phyloP scores from a whole-genome alignment of 257 asterid species.

The Buddleja alternifolia region DNA sequence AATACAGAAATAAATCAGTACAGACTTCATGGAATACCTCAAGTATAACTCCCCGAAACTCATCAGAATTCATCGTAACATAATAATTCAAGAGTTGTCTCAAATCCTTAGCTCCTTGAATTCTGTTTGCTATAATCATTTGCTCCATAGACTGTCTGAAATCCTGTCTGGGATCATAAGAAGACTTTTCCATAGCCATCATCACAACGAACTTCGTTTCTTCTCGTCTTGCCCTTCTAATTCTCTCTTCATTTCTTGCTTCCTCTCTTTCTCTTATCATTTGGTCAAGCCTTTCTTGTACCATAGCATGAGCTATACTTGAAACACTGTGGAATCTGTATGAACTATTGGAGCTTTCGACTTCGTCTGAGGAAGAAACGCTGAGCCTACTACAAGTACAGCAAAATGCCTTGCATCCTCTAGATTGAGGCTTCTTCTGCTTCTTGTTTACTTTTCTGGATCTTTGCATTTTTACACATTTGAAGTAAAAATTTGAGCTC shows the following conservation, averaged over 20 bases:
- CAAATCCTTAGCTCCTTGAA: conserved; percentile 56
- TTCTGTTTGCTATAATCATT: conserved; percentile 57
- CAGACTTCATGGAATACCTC: conserved; percentile 81
- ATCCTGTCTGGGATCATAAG: conserved; percentile 72
- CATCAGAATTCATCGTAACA: conserved; percentile 69
- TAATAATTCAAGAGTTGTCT: conserved; percentile 64
- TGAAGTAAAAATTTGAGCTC: conserved; percentile 37
- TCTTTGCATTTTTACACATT: conserved; percentile 48
- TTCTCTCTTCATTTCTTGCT: conserved; percentile 27
- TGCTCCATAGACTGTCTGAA: conserved; percentile 72
- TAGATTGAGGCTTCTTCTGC: conserved; percentile 47
- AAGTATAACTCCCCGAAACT: conserved; percentile 57
- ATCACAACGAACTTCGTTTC: conserved; percentile 57
- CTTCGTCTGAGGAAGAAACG: conserved; percentile 58
- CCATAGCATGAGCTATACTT: conserved; percentile 79
- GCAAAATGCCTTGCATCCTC: conserved; percentile 58
- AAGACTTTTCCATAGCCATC: conserved; percentile 77
- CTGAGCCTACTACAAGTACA: conserved; percentile 65
- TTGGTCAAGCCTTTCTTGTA: conserved; percentile 68
- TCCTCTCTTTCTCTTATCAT: conserved; percentile 59
- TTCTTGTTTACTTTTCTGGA: conserved; percentile 43
- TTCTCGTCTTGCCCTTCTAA: conserved; percentile 28
- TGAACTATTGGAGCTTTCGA: conserved; percentile 50
- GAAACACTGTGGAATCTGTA: conserved; percentile 47
- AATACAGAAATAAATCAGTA: conserved; percentile 49